phyloP scores from a whole-genome alignment of 164 flowering plant genomes.

The Stephania cephalantha region DNA sequence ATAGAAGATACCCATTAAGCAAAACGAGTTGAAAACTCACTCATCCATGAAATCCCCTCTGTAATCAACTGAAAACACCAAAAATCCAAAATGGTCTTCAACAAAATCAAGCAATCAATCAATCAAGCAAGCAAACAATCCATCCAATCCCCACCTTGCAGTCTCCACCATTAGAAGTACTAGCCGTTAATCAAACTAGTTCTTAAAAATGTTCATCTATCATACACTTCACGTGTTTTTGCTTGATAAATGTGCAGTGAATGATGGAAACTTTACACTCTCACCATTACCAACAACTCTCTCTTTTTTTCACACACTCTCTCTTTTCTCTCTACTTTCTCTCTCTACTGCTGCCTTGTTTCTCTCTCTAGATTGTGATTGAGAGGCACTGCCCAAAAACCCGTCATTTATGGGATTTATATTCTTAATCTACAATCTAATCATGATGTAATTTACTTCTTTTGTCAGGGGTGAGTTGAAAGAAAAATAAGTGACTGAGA shows the following conservation, averaged over 20 bases:
- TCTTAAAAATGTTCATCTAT: neutral
- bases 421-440: constrained; percentile 6
- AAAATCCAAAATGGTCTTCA: neutral
- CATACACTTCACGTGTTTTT: neutral
- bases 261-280: neutral
- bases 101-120: neutral
- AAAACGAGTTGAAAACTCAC: constrained; percentile 14
- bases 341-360: neutral
- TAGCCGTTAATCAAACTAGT: constrained; percentile 11
- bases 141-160: neutral
- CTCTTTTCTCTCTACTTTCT: neutral
- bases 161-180: constrained; percentile 10
- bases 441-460: neutral
- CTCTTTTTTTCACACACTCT: neutral
- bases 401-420: constrained; percentile 17
- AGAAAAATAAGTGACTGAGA: neutral
- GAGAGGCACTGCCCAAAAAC: constrained; percentile 7
- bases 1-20: neutral
- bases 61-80: constrained; percentile 10
- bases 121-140: neutral
- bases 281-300: neutral
- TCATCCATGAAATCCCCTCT: constrained; percentile 22
- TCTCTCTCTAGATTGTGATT: constrained; percentile 4
- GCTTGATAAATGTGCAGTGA: constrained; percentile 17
- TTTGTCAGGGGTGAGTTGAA: neutral